Percentiles rank a stretch among this genome's conserved stretches.
phyloP scores from a whole-genome alignment of 805 yeast genomes.

The Sungouiozyma intestinalis region DNA sequence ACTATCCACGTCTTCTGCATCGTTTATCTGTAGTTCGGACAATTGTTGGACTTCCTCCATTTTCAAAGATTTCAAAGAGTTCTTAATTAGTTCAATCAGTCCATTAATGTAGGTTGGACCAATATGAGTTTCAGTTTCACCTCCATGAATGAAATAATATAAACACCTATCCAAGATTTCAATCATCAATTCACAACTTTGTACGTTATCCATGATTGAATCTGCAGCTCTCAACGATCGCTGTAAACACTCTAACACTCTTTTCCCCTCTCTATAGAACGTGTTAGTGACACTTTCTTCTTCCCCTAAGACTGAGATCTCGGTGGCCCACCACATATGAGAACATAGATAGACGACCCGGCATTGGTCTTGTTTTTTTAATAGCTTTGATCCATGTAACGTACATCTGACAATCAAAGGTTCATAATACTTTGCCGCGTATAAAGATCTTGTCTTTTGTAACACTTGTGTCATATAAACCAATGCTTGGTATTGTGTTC shows the following conservation, averaged over 20 bases:
- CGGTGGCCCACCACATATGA: constrained; percentile 91
- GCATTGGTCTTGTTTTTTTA: constrained; percentile 92
- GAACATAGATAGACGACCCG: constrained; percentile 76
- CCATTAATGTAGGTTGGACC: constrained; percentile 75
- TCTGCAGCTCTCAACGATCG: constrained; percentile 85
- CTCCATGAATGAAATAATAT: constrained; percentile 55
- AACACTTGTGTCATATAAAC: constrained; percentile 40
- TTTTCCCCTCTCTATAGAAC: constrained; percentile 43
- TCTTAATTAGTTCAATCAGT: constrained; percentile 68
- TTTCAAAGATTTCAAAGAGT: constrained; percentile 36
- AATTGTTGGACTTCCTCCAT: constrained; percentile 28
- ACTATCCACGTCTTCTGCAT: not conserved
- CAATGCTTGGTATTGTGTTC: constrained; percentile 43
- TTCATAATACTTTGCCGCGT: constrained; percentile 44
- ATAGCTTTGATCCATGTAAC: constrained; percentile 73
- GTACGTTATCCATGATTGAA: constrained; percentile 68
- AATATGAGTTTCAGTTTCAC: constrained; percentile 30
- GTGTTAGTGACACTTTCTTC: constrained; percentile 34
- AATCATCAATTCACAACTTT: constrained; percentile 68
- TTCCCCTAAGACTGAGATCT: constrained; percentile 37
- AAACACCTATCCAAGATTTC: constrained; percentile 82
- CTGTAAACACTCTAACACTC: constrained; percentile 86
- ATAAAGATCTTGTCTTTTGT: constrained; percentile 42
- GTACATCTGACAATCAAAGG: constrained; percentile 76
- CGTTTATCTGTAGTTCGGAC: constrained; percentile 8